Percentiles rank a stretch among this genome's conserved stretches.
phyloP scores from a whole-genome alignment of 345 rosid species.

The Lepidium didymum region DNA sequence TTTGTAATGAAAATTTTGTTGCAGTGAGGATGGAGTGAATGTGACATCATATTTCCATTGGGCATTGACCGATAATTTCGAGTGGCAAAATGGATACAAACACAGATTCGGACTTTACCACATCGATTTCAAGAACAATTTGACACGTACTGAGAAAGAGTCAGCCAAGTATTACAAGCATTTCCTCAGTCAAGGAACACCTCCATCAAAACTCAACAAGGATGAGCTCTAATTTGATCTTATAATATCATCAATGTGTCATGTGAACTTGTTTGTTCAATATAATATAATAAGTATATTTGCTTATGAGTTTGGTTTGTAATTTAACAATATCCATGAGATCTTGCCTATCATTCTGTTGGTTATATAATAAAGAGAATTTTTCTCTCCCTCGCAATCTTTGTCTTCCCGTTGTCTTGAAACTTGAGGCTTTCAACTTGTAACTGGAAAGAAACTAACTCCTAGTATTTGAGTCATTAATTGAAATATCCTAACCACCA shows the following conservation, averaged over 20 bases:
- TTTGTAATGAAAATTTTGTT: not conserved
- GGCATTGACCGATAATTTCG: slow-evolving; percentile 34
- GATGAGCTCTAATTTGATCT: not conserved
- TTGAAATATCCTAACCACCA: too few species aligned
- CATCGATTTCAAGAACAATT: slow-evolving; percentile 23
- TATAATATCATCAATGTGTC: not conserved
- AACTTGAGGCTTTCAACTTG: too few species aligned
- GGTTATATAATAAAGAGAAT: not conserved
- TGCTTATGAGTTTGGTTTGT: not conserved
- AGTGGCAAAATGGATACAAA: slow-evolving; percentile 27
- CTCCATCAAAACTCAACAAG: not conserved
- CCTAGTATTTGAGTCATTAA: too few species aligned
- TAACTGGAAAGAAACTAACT: too few species aligned
- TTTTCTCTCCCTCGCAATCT: not conserved
- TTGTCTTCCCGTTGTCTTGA: too few species aligned
- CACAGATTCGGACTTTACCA: slow-evolving; percentile 30
- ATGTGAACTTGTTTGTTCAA: too few species aligned
- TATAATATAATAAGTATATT: too few species aligned
- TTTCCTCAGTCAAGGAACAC: slow-evolving; percentile 23
- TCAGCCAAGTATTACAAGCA: slow-evolving; percentile 27
- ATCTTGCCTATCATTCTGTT: not conserved
- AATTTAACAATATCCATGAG: not conserved
- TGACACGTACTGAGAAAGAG: slow-evolving; percentile 29
- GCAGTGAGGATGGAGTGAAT: slow-evolving; percentile 21
- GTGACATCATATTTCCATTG: slow-evolving; percentile 35